Base-by-base conservation (phyloP, 2,329 filamentous ascomycete species). In the Thermoascus crustaceus region DNA sequence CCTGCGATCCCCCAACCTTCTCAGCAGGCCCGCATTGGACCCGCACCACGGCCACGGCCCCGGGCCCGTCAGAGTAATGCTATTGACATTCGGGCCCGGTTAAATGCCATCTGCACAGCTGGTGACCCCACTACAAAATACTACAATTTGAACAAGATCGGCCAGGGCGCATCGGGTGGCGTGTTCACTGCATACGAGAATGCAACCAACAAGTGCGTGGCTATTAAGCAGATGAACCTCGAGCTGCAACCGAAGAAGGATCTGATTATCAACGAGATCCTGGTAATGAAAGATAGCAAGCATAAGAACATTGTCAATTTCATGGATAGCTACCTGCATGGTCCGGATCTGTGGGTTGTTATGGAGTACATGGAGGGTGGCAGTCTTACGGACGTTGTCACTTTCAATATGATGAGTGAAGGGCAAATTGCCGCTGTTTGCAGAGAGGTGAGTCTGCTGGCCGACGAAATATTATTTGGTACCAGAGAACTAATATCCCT, bases 301-400 rank as follows among this genome's bases (percentile, higher is more conserved):
- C 91, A 98, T 58, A 89, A 87, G 53, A 96, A 96, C 58, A 94
- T 98, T 63, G 91, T 98, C 64, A 98, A 98, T 63, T 98, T 96
- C 63, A 89, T 96, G 67, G 91, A 96, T 68, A 95, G 88, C 59
- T 96, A 88, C 60, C 71, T 98, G 7, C 82, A 88, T 39, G 76
- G 78, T 8, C 85, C 89, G 27, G 91, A 96, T 60, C 69, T 98
- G 19, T 98, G 91, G 91, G 91, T 98, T 1, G 86, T 96, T 21
- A 98, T 98, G 91, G 91, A 98, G 65, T 98, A 89, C 55, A 98
- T 98, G 91, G 89, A 98, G 62, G 91, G 91, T 40, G 91, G 91
- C 44, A 95, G 87, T 63, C 69, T 98, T 58, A 98, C 91, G 7
- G 91, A 98, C 61, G 91, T 98, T 35, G 91, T 98, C 38, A 98